Evolutionary conservation across 2,329 filamentous ascomycete genomes (phyloP).

Genomic region (Delphinella strobiligena): DNA sequence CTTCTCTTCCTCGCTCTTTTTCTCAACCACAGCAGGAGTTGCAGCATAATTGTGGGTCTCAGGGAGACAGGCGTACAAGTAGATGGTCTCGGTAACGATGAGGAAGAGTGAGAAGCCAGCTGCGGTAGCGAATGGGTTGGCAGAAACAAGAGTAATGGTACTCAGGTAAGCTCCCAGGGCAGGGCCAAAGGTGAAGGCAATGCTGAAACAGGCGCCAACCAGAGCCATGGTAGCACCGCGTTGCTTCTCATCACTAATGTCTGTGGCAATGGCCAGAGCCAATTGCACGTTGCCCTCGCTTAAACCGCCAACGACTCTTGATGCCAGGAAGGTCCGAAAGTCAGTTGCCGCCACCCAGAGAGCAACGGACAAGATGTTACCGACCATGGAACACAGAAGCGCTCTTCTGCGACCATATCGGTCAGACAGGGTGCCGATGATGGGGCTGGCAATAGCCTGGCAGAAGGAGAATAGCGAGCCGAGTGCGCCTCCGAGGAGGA

Average conservation of each 20-base stretch:
- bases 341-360: slow-evolving; percentile 90
- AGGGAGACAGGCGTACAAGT: slow-evolving; percentile 72
- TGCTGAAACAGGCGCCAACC: slow-evolving; percentile 90
- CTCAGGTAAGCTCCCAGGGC: slow-evolving; percentile 81
- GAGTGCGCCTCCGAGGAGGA: slow-evolving; percentile 82
- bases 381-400: slow-evolving; percentile 79
- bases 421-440: slow-evolving; percentile 84
- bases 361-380: slow-evolving; percentile 85
- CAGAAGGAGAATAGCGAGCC: slow-evolving; percentile 89
- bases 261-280: slow-evolving; percentile 89
- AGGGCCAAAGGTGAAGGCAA: slow-evolving; percentile 94
- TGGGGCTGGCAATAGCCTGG: slow-evolving; percentile 80
- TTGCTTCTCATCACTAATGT: slow-evolving; percentile 77
- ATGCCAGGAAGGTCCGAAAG: slow-evolving; percentile 93
- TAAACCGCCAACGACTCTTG: slow-evolving; percentile 78
- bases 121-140: slow-evolving; percentile 88
- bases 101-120: slow-evolving; percentile 77
- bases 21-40: slow-evolving; percentile 7
- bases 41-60: slow-evolving; percentile 55
- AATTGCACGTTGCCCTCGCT: slow-evolving; percentile 97
- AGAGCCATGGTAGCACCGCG: slow-evolving; percentile 90
- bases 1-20: slow-evolving; percentile 20
- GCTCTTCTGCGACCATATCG: slow-evolving; percentile 76
- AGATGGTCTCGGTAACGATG: slow-evolving; percentile 76
- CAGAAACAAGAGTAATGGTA: slow-evolving; percentile 61